Conservation (phyloP, 768 basidiomycete species). For the Sporobolomyces pararoseus region DNA sequence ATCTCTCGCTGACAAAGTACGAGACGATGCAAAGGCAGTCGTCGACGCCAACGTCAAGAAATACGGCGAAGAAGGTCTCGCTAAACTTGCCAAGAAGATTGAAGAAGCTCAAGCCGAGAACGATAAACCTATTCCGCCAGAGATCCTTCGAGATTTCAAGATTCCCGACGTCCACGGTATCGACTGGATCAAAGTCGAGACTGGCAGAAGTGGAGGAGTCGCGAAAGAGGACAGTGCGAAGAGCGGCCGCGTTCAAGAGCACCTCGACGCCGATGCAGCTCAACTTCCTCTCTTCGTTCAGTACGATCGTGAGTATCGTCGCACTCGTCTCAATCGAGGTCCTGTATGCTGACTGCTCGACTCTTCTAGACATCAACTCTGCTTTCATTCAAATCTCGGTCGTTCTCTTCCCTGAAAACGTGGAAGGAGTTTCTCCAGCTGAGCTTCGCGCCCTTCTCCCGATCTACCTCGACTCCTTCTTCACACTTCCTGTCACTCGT, state of each 20-base stretch:
- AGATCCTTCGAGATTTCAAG: slow-evolving; percentile 78
- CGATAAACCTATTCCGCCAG: slow-evolving; percentile 71
- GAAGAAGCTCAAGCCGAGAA: slow-evolving; percentile 83
- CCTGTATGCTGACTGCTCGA: too few relatives aligned
- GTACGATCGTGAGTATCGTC: slow-evolving; percentile 60
- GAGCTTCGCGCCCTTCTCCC: slow-evolving; percentile 69
- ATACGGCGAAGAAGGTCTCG: slow-evolving; percentile 77
- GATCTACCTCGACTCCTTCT: slow-evolving; percentile 76
- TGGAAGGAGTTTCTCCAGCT: slow-evolving; percentile 57
- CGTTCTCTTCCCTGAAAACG: slow-evolving; percentile 67
- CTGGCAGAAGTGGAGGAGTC: slow-evolving; percentile 61
- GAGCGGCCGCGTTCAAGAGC: slow-evolving; percentile 56
- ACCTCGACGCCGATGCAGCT: slow-evolving; percentile 66
- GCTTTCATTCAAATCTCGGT: slow-evolving; percentile 83
- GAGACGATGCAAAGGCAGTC: slow-evolving; percentile 73
- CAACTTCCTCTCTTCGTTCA: slow-evolving; percentile 81
- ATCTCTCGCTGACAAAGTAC: slow-evolving; percentile 70
- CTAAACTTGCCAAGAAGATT: slow-evolving; percentile 62
- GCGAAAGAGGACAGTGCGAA: slow-evolving; percentile 39
- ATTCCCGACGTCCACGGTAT: slow-evolving; percentile 86
- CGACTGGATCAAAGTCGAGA: slow-evolving; percentile 80
- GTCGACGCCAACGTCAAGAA: slow-evolving; percentile 63
- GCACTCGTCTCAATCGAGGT: background rate
- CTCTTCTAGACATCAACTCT: slow-evolving; percentile 58
- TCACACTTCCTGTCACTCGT: slow-evolving; percentile 74